These are phyloP conservation scores for Rubia occidens DNA, from an alignment of 305 asterid species.

Conservation along the genomic window DNA sequence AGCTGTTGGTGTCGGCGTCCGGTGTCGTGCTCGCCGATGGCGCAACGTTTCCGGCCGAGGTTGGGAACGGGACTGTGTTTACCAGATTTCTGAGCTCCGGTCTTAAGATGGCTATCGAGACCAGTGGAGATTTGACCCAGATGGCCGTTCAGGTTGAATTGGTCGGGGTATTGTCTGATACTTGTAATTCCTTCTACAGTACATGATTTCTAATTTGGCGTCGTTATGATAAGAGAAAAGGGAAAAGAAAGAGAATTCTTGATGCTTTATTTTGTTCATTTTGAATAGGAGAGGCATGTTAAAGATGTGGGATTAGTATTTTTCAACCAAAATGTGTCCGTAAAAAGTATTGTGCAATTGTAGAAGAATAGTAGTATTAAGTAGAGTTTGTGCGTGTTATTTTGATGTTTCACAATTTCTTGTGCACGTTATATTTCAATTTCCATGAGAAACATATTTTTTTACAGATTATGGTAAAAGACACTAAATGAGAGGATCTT, in stretches of 20 bases:
- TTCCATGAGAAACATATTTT: not conserved
- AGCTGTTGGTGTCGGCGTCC: constrained; percentile 71
- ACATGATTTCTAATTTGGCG: not conserved
- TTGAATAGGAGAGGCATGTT: not conserved
- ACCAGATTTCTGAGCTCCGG: constrained; percentile 78
- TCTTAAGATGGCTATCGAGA: constrained; percentile 75
- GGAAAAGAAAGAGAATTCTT: not conserved
- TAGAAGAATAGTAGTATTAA: not conserved
- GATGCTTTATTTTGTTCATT: not conserved
- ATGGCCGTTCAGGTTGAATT: constrained; percentile 49
- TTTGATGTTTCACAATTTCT: not conserved
- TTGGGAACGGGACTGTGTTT: constrained; percentile 67
- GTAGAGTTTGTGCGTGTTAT: not conserved
- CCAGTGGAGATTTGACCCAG: constrained; percentile 84
- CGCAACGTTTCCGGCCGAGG: constrained; percentile 50
- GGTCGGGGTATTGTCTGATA: constrained; percentile 45
- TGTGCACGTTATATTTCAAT: not conserved
- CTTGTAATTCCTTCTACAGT: not conserved
- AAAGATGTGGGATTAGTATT: not conserved
- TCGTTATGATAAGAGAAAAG: not conserved
- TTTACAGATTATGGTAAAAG: not conserved
- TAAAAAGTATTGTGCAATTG: not conserved
- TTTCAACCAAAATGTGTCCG: not conserved
- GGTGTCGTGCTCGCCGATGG: constrained; percentile 80
- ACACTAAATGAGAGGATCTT: not conserved